These are phyloP conservation scores for Lecanosticta acicola DNA, from an alignment of 2,329 filamentous ascomycete species.

Conservation along the genomic window DNA sequence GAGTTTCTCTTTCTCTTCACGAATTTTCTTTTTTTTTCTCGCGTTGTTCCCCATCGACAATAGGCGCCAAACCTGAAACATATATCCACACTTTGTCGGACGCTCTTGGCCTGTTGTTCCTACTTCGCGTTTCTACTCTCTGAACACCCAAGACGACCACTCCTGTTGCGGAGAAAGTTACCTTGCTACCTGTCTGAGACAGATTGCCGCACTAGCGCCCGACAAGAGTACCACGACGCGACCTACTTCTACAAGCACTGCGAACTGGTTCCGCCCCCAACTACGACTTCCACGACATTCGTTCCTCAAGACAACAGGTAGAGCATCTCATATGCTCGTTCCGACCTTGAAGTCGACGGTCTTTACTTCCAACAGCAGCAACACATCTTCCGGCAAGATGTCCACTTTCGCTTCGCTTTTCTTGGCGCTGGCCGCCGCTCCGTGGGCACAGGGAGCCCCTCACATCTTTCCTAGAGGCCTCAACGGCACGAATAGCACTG, in stretches of 20 bases:
- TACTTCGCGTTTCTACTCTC: not conserved
- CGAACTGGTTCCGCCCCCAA: not conserved
- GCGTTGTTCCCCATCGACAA: not conserved
- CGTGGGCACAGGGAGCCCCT: constrained; percentile 3
- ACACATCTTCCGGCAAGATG: constrained; percentile 4
- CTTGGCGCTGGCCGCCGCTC: constrained; percentile 15
- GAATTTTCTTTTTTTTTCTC: not conserved
- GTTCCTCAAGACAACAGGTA: too few relatives aligned
- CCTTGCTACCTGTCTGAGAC: not conserved
- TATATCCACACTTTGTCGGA: not conserved
- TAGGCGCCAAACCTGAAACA: not conserved
- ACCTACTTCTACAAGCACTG: too few relatives aligned
- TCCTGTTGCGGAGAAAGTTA: not conserved
- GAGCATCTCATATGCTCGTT: too few relatives aligned
- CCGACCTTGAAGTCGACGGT: not conserved
- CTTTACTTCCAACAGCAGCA: not conserved
- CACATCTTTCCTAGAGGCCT: too few relatives aligned
- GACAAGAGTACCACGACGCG: not conserved
- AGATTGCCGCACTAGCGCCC: not conserved
- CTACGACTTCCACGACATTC: too few relatives aligned
- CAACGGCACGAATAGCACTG: not conserved
- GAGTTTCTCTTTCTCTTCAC: not conserved
- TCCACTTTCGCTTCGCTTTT: constrained; percentile 1
- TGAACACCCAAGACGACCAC: not conserved
- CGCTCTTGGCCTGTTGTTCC: not conserved